A percentile compares a stretch with the other conserved stretches of the same genome.
Conservation (phyloP, 2,329 filamentous ascomycete species). For the Aspergillus oerlinghausenensis region DNA sequence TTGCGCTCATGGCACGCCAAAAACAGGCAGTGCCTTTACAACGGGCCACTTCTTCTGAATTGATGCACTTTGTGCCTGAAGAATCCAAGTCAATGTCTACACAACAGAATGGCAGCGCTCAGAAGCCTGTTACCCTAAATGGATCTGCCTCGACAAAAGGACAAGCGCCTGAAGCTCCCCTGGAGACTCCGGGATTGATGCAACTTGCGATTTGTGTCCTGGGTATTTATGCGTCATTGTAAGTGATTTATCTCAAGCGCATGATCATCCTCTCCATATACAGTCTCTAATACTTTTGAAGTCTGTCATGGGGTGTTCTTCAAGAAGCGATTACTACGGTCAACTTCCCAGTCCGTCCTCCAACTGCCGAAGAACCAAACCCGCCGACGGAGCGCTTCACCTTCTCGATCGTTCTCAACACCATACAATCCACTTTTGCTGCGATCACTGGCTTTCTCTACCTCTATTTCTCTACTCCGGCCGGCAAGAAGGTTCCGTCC, state of each 20-base stretch:
- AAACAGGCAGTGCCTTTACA: slow-evolving; percentile 64
- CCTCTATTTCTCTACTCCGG: slow-evolving; percentile 62
- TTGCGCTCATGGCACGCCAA: slow-evolving; percentile 59
- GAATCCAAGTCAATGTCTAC: slow-evolving; percentile 24
- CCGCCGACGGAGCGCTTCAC: slow-evolving; percentile 68
- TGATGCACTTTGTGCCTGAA: slow-evolving; percentile 43
- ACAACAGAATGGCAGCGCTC: slow-evolving; percentile 29
- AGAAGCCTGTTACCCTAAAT: slow-evolving; percentile 12
- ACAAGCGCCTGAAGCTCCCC: slow-evolving; percentile 24
- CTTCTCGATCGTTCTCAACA: slow-evolving; percentile 93
- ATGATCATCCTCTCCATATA: neutral
- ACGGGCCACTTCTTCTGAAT: slow-evolving; percentile 63
- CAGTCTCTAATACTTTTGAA: slow-evolving; percentile 30
- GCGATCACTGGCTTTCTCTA: slow-evolving; percentile 78
- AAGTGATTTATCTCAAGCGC: slow-evolving; percentile 22
- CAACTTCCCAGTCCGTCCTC: slow-evolving; percentile 61
- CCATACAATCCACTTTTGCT: slow-evolving; percentile 86
- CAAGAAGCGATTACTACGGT: slow-evolving; percentile 98
- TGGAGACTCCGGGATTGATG: slow-evolving; percentile 54
- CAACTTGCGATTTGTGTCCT: slow-evolving; percentile 83
- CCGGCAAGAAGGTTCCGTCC: slow-evolving; percentile 39
- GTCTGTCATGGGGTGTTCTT: slow-evolving; percentile 91
- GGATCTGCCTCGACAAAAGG: slow-evolving; percentile 17
- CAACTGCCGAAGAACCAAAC: slow-evolving; percentile 41
- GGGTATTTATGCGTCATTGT: slow-evolving; percentile 98